These are phyloP conservation scores for Helotiales sp. DNA, from an alignment of 2,329 filamentous ascomycete species.

Conservation along the genomic window DNA sequence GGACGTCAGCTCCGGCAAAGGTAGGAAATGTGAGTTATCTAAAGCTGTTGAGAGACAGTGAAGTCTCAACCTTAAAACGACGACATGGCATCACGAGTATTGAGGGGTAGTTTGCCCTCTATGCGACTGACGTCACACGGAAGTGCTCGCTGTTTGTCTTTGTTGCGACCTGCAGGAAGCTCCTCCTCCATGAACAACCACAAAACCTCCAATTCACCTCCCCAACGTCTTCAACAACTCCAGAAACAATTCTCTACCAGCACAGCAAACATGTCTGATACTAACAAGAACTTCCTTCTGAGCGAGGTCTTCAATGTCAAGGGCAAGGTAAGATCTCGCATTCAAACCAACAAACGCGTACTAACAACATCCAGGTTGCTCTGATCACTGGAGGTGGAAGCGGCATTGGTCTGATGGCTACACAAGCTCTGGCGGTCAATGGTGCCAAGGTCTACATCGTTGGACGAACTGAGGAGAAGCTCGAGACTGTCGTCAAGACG, in stretches of 20 bases:
- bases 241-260: conserved; percentile 11
- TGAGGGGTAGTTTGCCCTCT: background rate
- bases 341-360: background rate
- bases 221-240: conserved; percentile 1
- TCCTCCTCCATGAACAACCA: background rate
- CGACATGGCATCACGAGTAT: background rate
- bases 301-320: conserved; percentile 34
- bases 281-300: conserved; percentile 29
- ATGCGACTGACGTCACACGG: conserved; percentile 1
- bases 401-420: conserved; percentile 14
- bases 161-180: background rate
- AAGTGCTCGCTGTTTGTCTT: background rate
- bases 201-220: background rate
- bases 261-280: conserved; percentile 23
- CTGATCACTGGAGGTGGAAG: conserved; percentile 23
- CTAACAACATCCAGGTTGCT: conserved; percentile 15
- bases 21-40: background rate
- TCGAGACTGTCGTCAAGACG: conserved; percentile 40
- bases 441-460: conserved; percentile 40
- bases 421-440: conserved; percentile 33
- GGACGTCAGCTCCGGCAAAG: background rate
- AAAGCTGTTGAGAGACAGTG: background rate
- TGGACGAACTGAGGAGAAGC: conserved; percentile 35
- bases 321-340: conserved; percentile 25
- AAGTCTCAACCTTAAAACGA: background rate